Evolutionary conservation across 2,329 filamentous ascomycete species (phyloP), one percentile per base, ranked within the genome.

Genomic region (Aureobasidium sp.): DNA sequence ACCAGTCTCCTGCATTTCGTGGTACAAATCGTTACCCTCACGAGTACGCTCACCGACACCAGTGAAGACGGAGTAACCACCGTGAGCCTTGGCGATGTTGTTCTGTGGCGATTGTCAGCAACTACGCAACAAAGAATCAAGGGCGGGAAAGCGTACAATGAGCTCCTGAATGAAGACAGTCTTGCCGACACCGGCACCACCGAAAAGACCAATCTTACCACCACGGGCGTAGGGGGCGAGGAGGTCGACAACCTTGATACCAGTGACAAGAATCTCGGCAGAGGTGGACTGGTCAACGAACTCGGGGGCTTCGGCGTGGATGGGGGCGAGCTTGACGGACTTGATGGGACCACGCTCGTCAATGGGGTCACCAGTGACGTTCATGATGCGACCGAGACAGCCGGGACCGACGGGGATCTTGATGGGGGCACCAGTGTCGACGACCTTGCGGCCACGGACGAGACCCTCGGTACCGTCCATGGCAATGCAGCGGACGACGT

Each of bases 381-480:
- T 99, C 83, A 99, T 92, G 85, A 99, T 99, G 83, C 94, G 94
- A 74, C 94, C 94, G 71, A 99, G 89, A 69, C 91, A 96, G 76
- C 82, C 89, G 75, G 85, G 84, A 73, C 94, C 94, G 79, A 97
- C 93, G 75, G 93, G 93, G 73, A 99, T 92, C 80, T 84, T 91
- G 83, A 99, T 99, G 75, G 94, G 94, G 69, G 85, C 81, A 76
- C 94, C 94, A 75, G 93, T 96, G 80, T 99, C 94, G 71, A 78
- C 79, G 70, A 87, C 90, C 78, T 84, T 84, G 74, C 86, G 81
- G 76, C 94, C 94, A 85, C 94, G 93, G 77, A 93, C 89, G 72
- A 99, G 90, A 94, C 94, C 94, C 84, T 97, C 94, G 77, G 93
- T 99, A 95, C 93, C 94, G 81, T 99, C 94, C 94, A 99, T 99